These are phyloP conservation scores for Fallopia convolvulus DNA, from an alignment of 148 eudicot species.

Conservation along the genomic window DNA sequence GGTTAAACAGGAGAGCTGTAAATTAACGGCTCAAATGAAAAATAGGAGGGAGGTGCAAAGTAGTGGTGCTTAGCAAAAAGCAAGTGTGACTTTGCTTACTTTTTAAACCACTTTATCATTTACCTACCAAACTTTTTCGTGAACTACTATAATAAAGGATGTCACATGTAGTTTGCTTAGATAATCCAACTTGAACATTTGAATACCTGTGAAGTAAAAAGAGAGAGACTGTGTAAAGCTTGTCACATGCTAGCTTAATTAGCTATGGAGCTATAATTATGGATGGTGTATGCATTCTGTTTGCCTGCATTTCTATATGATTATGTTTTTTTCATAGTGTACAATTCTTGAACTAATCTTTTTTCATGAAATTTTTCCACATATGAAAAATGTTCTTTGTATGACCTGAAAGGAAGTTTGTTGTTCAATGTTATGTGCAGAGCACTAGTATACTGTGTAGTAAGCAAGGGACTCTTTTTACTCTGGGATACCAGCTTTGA, in stretches of 20 bases:
- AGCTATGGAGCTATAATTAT: background rate
- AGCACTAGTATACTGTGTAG: background rate
- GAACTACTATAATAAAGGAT: background rate
- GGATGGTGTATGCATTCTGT: background rate
- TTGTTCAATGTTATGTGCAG: background rate
- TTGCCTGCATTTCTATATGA: background rate
- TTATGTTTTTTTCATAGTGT: background rate
- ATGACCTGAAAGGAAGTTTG: background rate
- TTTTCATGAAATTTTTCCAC: background rate
- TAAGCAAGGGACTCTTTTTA: background rate
- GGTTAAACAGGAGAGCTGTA: background rate
- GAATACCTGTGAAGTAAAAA: background rate
- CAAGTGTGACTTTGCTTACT: background rate
- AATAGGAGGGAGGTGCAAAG: background rate
- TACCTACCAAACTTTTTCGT: background rate
- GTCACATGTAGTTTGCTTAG: slow-evolving; percentile 3
- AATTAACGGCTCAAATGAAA: background rate
- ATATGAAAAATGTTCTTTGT: background rate
- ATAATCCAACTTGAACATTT: background rate
- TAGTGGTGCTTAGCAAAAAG: slow-evolving; percentile 9
- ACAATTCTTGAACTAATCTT: background rate
- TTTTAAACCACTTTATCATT: background rate
- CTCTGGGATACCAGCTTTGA: background rate
- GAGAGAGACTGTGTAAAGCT: background rate
- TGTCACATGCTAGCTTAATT: background rate